These are phyloP conservation scores for Boechera retrofracta DNA, from an alignment of 345 rosid genomes.

Conservation along the genomic window DNA sequence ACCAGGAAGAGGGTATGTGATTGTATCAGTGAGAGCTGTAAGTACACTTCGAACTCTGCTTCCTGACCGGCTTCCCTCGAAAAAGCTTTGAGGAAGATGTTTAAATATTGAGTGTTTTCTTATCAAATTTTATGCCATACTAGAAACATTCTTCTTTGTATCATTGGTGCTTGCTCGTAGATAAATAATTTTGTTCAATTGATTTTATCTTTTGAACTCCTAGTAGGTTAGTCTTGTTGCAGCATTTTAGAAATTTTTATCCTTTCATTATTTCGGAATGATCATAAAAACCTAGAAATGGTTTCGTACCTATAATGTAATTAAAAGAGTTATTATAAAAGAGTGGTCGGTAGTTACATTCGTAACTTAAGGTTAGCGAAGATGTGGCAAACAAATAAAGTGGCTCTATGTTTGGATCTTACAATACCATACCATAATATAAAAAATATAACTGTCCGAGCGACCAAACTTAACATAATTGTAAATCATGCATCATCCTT, in stretches of 20 bases:
- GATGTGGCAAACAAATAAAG: not conserved
- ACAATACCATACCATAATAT: not conserved
- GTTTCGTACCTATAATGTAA: not conserved
- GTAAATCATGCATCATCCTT: not conserved
- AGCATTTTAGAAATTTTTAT: not conserved
- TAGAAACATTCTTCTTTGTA: too few relatives aligned
- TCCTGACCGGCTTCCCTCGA: too few relatives aligned
- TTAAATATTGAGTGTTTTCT: too few relatives aligned
- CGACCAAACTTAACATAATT: too few relatives aligned
- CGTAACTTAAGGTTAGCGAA: not conserved
- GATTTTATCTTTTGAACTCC: not conserved
- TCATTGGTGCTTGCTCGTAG: too few relatives aligned
- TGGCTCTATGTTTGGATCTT: not conserved
- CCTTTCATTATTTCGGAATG: not conserved
- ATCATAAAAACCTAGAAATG: not conserved
- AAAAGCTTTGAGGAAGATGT: too few relatives aligned
- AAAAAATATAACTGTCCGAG: not conserved
- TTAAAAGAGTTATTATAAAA: too few relatives aligned
- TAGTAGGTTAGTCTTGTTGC: slow-evolving; percentile 15
- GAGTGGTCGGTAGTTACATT: too few relatives aligned
- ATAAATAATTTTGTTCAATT: not conserved
- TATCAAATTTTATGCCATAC: too few relatives aligned
- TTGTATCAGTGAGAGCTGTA: too few relatives aligned
- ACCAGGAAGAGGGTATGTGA: too few relatives aligned
- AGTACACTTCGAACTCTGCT: too few relatives aligned